Evolutionary conservation across 2,329 filamentous ascomycete genomes (phyloP), one percentile per base, ranked within the genome.

Genomic region (Phialophora chinensis): DNA sequence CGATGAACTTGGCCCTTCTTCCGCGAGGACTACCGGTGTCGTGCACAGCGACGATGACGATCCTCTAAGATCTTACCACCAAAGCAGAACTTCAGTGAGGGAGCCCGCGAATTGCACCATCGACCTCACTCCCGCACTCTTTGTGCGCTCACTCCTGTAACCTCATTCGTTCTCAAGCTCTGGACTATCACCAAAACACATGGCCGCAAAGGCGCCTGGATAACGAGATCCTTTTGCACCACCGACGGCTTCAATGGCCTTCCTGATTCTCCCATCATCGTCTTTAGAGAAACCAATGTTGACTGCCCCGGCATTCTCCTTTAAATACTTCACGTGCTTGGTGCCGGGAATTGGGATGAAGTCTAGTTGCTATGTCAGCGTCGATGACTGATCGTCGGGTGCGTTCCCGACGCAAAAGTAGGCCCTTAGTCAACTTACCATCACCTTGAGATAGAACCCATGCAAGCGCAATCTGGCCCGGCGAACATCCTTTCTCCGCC

Each of bases 371-470:
- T 14, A n/a, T 20, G 27, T 55, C 12, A 55, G 53, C 8, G 35
- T 29, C 8, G n/a, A 17, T 17, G 3, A 31, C 4, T 55, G 54
- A 62, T 23, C 50, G 5, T 2, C 44, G 25, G 23, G 17, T n/a
- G 10, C 12, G 27, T 10, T 8, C 38, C 20, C 7, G 35, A 11
- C 20, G 14, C 4, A 2, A 4, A 35, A 23, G 17, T 4, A n/a
- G 12, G 52, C 33, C 12, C 10, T n/a, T 1, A 2, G 27, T 52
- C 14, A 27, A 54, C 42, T 64, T 35, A 65, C 44, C 66, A 2
- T 84, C 80, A 0, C 85, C 85, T 72, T 90, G 87, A 10, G 82
- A 82, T 69, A 88, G 72, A 59, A 90, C 70, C 88, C 88, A 91
- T 0, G 88, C 87, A 38, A 90, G 77, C 1, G 85, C 84, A 62